Base-by-base conservation (phyloP, 257 asterid species). In the Solanum dulcamara region DNA sequence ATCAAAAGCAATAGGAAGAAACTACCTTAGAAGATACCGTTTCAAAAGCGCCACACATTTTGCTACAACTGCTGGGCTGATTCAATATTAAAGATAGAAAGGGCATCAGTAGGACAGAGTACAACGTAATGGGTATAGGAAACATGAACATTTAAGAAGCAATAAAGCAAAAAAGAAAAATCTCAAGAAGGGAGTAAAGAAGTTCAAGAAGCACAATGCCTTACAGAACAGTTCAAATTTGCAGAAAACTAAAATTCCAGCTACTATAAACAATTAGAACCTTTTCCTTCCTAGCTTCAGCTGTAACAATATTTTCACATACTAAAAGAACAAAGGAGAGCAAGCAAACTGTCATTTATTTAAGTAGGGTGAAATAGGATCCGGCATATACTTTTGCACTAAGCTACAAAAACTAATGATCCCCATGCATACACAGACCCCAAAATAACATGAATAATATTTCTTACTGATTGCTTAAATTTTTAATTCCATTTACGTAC, bases 21-120 rank as follows among this genome's bases (percentile, higher is more conserved):
- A 86, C 88, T 87, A 97, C 99, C 99, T 93, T 88, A 94, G 89
- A 64, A 97, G 97, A 89, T 94, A 91, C 68, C 99, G 97, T 89
- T 95, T 97, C 91, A 97, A 90, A 87, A 95, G 97, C 24, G 95
- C 93, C 89, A 95, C 97, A 84, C 99, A 97, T 88, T 98, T 94
- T 88, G 96, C 98, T 86, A 97, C 99, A 81, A 97, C 99, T 80
- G 99, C 99, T 77, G 99, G 99, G 89, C 99, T 97, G 98, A 44
- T 86, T 87, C 72, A 79, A 46, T 14, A 9, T 79, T 30, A 84
- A 37, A 64, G 50, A 88, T 33, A 83, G 86, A 87, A 71, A 46
- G 81, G 48, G 80, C 57, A 85, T 85, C 80, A 89, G 89, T 84
- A 32, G 83, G 33, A 50, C 33, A 84, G 62, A 62, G 22, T 46